Evolutionary conservation across 73 alveolate genomes (phyloP).

Genomic region (Diophrys sp.): DNA sequence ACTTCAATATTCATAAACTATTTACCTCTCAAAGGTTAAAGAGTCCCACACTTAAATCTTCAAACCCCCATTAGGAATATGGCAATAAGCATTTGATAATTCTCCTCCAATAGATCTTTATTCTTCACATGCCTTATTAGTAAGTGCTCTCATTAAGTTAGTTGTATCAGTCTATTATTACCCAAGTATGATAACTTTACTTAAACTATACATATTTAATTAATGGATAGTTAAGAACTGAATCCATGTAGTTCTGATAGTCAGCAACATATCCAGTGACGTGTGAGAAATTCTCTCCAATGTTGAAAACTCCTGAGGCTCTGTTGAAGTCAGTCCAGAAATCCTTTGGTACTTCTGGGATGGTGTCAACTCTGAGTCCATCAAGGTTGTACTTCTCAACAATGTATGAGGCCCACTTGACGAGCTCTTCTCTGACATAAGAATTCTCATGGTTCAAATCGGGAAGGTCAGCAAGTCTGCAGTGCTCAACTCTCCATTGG

Average conservation of each 20-base stretch:
- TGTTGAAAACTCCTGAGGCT: constrained; percentile 42
- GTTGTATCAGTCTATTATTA: too few species aligned
- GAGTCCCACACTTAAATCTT: too few species aligned
- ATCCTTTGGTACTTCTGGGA: constrained; percentile 18
- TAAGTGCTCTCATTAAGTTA: too few species aligned
- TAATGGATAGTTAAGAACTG: constrained; percentile 66
- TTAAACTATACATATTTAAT: too few species aligned
- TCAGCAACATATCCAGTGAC: constrained; percentile 36
- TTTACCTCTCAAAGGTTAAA: too few species aligned
- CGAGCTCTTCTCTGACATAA: constrained; percentile 49
- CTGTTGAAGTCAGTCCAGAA: constrained; percentile 12
- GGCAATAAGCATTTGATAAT: too few species aligned
- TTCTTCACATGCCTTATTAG: too few species aligned
- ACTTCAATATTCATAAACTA: too few species aligned
- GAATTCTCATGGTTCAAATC: constrained; percentile 58
- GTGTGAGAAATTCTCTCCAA: constrained; percentile 59
- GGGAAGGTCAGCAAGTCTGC: constrained; percentile 61
- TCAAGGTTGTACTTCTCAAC: constrained; percentile 63
- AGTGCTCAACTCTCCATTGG: constrained; percentile 41
- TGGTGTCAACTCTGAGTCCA: constrained; percentile 78
- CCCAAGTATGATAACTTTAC: constrained; percentile 71
- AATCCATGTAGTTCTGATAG: constrained; percentile 64
- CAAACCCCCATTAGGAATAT: too few species aligned
- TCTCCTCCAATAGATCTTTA: too few species aligned
- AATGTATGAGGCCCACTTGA: constrained; percentile 53